Evolutionary conservation across 441 rosid genomes (phyloP).

Genomic region (Gossypium gossypioides): DNA sequence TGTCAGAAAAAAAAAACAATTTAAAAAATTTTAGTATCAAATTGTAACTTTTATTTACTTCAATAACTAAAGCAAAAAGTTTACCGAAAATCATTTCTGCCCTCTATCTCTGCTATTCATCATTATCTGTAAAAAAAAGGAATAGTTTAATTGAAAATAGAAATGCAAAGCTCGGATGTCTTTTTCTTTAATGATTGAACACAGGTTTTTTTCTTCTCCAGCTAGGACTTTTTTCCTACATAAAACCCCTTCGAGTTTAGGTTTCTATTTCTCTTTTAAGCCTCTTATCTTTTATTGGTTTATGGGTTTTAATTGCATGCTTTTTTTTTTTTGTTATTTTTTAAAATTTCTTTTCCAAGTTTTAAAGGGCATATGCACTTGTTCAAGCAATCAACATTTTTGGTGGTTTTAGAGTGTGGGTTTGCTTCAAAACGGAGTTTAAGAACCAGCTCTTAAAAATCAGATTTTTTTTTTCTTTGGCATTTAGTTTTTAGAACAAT

Average conservation of each 20-base stretch:
- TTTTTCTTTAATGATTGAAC: background rate
- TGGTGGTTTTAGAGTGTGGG: constrained; percentile 19
- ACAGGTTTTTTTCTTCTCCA: background rate
- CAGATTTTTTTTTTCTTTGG: constrained; percentile 1
- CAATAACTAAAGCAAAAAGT: too few species aligned
- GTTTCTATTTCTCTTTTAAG: constrained; percentile 12
- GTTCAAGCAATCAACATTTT: constrained; percentile 15
- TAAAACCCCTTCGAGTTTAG: background rate
- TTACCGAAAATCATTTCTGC: too few species aligned
- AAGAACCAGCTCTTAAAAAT: constrained; percentile 20
- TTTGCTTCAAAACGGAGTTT: constrained; percentile 12
- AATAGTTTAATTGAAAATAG: too few species aligned
- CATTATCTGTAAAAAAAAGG: too few species aligned
- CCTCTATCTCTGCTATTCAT: too few species aligned
- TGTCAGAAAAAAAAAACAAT: too few species aligned
- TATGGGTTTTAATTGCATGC: constrained; percentile 34
- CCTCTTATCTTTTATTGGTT: constrained; percentile 9
- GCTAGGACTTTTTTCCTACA: background rate
- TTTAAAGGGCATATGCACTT: constrained; percentile 28
- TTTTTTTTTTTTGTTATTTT: background rate
- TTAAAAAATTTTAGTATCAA: too few species aligned
- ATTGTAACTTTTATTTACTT: too few species aligned
- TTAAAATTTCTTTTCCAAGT: constrained; percentile 12
- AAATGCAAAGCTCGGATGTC: background rate
- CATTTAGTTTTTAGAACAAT: background rate